Percentiles rank a stretch among this genome's conserved stretches.
Evolutionary conservation across 75 land plant species (phyloP).

Genomic region (Sequoiadendron giganteum): DNA sequence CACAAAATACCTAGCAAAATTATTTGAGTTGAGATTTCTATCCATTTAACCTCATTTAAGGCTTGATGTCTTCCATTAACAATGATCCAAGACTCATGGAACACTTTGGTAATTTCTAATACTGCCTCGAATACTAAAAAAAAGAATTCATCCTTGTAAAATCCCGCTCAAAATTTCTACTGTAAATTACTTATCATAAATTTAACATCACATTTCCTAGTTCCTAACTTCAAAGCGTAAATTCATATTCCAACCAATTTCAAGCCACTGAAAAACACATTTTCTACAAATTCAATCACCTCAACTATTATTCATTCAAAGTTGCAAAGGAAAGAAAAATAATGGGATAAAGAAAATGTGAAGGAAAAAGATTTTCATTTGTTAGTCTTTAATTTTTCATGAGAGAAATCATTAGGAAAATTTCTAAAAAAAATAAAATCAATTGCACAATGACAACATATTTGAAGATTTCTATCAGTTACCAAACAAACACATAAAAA

Average conservation of each 20-base stretch:
- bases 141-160: background rate
- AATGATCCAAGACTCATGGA: conserved; percentile 6
- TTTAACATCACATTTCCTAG: background rate
- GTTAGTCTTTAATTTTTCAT: too few relatives aligned
- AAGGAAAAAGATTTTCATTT: too few relatives aligned
- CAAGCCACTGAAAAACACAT: background rate
- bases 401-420: too few relatives aligned
- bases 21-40: conserved; percentile 28
- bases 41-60: background rate
- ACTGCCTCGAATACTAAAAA: background rate
- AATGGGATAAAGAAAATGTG: background rate
- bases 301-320: background rate
- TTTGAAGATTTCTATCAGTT: too few relatives aligned
- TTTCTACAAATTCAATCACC: background rate
- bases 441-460: too few relatives aligned
- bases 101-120: background rate
- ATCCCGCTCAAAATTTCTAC: background rate
- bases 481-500: too few relatives aligned
- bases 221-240: background rate
- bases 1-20: conserved; percentile 36
- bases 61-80: conserved; percentile 22
- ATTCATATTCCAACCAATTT: background rate
- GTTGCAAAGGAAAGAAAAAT: background rate
- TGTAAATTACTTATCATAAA: background rate
- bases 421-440: too few relatives aligned